Base-by-base conservation (phyloP, 2,329 filamentous ascomycete species). In the Cercospora sp. region DNA sequence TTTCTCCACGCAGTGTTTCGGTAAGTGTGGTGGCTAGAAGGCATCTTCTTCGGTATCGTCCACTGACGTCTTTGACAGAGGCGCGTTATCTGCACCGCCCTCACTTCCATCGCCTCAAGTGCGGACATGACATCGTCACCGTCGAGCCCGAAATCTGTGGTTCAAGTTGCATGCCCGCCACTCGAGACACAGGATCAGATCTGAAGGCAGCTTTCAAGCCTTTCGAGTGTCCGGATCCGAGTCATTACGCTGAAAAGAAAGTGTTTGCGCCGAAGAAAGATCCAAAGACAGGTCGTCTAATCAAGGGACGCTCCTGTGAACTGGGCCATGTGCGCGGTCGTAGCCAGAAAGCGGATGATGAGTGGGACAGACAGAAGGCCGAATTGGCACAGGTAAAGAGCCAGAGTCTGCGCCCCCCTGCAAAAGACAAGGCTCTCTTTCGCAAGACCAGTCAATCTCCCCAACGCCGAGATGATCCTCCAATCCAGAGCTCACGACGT, bases 51-150 rank as follows among this genome's bases (percentile, higher is more conserved):
- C 36, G 16, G 36, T 42, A 42, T n/a, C 5, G 5, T n/a, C 16
- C 16, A 42, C 36, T 42, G 36, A 42, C 36, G 36, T n/a, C 36
- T 42, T 42, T n/a, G 16, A 42, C 16, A 42, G 36, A 68, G 36
- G 16, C 10, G 6, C 58, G 36, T 16, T 63, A 66, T 40, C 31
- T 55, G 16, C 10, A 26, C 10, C 67, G 62, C 18, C 63, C 67
- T 23, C 63, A 66, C 9, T 60, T 65, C 28, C 67, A 68, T 40
- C 51, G 59, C 8, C 53, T 68, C 20, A 66, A 23, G 23, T 68
- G 67, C 51, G 59, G 60, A 3, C 67, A 68, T 26, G 63, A 66
- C 36, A 63, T 68, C n/a, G 51, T 42, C 33, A 68, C 67, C 4
- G 16, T 28, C 28, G 36, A 51, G 20, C 31, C 65, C 30, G 63